Conservation (phyloP, 1,284 basidiomycete genomes). For the Leccinum proximum region DNA sequence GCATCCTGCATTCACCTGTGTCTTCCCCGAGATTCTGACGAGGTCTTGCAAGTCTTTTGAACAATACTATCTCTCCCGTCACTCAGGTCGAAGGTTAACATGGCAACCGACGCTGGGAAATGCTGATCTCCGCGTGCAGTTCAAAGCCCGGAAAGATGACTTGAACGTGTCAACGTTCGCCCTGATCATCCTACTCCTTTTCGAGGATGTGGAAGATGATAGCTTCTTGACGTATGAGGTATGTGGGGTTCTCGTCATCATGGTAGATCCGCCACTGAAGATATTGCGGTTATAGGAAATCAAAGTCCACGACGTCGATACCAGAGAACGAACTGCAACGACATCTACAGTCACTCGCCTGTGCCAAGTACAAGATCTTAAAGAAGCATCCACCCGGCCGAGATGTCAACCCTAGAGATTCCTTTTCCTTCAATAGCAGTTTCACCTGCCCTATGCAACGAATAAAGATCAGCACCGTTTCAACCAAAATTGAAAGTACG, state of each 20-base stretch:
- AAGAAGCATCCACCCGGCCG: constrained; percentile 90
- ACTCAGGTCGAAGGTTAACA: constrained; percentile 88
- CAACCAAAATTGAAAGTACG: constrained; percentile 80
- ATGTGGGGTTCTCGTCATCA: constrained; percentile 14
- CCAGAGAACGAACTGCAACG: constrained; percentile 82
- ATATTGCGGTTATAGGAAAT: constrained; percentile 50
- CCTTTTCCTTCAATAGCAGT: constrained; percentile 86
- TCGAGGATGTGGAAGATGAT: constrained; percentile 69
- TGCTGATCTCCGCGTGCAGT: constrained; percentile 85
- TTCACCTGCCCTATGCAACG: constrained; percentile 84
- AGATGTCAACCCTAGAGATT: constrained; percentile 75
- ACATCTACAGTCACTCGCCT: constrained; percentile 94
- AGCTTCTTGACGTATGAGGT: constrained; percentile 77
- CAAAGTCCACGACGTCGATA: constrained; percentile 66
- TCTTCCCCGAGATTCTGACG: constrained; percentile 63
- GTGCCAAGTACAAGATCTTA: constrained; percentile 94
- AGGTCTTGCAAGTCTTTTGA: constrained; percentile 79
- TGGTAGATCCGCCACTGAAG: constrained; percentile 2
- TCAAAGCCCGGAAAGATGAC: constrained; percentile 88
- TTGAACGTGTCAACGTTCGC: constrained; percentile 94
- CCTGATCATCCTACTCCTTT: constrained; percentile 86
- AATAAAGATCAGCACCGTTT: constrained; percentile 94
- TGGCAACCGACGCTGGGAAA: constrained; percentile 96
- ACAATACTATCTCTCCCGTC: constrained; percentile 86
- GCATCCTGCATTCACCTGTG: constrained; percentile 59